phyloP scores from a whole-genome alignment of 805 yeast genomes.

The Metschnikowia continentalis region DNA sequence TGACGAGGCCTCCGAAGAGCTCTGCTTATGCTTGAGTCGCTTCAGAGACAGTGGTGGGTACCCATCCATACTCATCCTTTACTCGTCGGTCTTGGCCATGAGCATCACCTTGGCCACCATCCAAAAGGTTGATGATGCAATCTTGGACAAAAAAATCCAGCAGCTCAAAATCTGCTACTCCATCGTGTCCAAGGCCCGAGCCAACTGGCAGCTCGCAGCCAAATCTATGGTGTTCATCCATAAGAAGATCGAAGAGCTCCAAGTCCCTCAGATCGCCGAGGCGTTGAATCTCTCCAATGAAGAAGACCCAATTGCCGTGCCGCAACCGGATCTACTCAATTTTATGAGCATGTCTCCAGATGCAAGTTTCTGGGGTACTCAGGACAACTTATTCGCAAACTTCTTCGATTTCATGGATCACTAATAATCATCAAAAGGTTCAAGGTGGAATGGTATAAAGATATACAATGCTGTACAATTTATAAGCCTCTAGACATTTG shows the following conservation, averaged over 20 bases:
- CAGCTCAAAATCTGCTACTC: constrained; percentile 11
- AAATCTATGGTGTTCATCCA: constrained; percentile 13
- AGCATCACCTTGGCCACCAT: constrained; percentile 12
- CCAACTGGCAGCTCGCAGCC: constrained; percentile 17
- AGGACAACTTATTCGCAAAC: constrained; percentile 15
- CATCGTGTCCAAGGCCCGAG: constrained; percentile 13
- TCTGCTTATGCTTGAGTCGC: constrained; percentile 10
- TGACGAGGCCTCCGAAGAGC: constrained; percentile 13
- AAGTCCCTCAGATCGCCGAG: constrained; percentile 4
- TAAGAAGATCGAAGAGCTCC: constrained; percentile 9
- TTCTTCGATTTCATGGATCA: constrained; percentile 14
- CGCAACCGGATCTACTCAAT: constrained; percentile 8
- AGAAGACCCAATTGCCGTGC: constrained; percentile 1
- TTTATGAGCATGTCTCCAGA: constrained; percentile 8
- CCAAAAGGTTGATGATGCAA: constrained; percentile 1
- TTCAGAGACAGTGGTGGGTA: constrained; percentile 10
- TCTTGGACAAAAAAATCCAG: constrained; percentile 1
- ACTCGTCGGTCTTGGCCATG: constrained; percentile 15
- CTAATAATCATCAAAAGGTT: neutral
- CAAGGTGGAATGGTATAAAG: too few species aligned
- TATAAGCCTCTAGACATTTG: too few species aligned
- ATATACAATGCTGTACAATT: too few species aligned
- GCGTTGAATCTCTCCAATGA: constrained; percentile 9
- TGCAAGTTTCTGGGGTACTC: constrained; percentile 8
- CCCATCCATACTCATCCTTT: constrained; percentile 14